Evolutionary conservation across 805 yeast genomes (phyloP).

Genomic region (Metschnikowia anglica): DNA sequence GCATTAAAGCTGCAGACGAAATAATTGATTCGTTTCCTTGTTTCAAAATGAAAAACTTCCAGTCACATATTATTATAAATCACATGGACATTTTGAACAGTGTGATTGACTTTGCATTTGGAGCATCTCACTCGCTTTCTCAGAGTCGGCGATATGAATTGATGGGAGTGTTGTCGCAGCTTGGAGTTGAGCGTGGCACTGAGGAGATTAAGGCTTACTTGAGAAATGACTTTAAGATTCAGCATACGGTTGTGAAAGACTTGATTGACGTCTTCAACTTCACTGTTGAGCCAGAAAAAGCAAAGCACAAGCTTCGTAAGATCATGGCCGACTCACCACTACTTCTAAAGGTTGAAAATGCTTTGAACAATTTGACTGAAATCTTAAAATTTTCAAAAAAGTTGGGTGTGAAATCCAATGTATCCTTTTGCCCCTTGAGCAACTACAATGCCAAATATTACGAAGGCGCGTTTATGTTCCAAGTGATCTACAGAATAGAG

Average conservation of each 20-base stretch:
- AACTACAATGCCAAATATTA: conserved; percentile 82
- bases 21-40: conserved; percentile 65
- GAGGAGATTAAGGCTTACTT: conserved; percentile 50
- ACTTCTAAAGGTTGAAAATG: conserved; percentile 57
- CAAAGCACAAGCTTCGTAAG: conserved; percentile 60
- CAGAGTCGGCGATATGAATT: conserved; percentile 60
- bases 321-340: conserved; percentile 74
- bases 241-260: conserved; percentile 80
- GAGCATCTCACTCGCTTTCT: conserved; percentile 68
- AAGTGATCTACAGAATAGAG: conserved; percentile 68
- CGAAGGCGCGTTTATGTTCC: conserved; percentile 82
- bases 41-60: conserved; percentile 48
- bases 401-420: conserved; percentile 56
- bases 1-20: conserved; percentile 79
- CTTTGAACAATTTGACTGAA: conserved; percentile 58
- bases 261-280: conserved; percentile 74
- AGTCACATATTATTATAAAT: conserved; percentile 63
- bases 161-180: conserved; percentile 68
- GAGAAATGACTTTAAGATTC: conserved; percentile 61
- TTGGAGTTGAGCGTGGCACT: conserved; percentile 66
- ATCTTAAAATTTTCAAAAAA: conserved; percentile 54
- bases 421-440: conserved; percentile 76
- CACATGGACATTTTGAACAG: conserved; percentile 79
- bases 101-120: conserved; percentile 63
- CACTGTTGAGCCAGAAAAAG: conserved; percentile 62